A percentile compares a stretch with the other conserved stretches of the same genome.
Evolutionary conservation across 129 eudicot species (phyloP).

Genomic region (Calendula officinalis): DNA sequence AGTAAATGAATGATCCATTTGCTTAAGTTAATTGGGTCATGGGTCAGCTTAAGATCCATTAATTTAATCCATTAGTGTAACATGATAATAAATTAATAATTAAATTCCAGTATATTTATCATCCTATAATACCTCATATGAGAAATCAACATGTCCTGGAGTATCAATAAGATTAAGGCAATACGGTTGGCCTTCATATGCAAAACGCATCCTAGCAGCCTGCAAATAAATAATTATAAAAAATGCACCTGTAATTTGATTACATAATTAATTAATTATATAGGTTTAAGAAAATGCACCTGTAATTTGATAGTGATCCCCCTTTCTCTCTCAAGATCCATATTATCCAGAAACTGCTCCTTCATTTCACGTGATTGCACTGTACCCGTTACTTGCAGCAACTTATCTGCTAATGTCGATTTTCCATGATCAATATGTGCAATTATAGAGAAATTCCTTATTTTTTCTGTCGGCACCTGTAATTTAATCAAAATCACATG

Average conservation of each 20-base stretch:
- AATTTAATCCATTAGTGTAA: conserved; percentile 11
- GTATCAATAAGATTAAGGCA: conserved; percentile 96
- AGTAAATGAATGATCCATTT: background rate
- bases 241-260: conserved; percentile 80
- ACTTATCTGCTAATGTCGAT: conserved; percentile 96
- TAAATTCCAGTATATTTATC: background rate
- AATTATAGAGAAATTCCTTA: conserved; percentile 86
- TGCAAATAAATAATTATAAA: conserved; percentile 27
- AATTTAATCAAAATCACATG: conserved; percentile 22
- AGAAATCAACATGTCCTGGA: conserved; percentile 99
- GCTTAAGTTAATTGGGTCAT: no score
- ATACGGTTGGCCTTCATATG: conserved; percentile 61
- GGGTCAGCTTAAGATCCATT: background rate
- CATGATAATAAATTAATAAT: background rate
- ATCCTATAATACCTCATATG: conserved; percentile 71
- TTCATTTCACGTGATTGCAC: conserved; percentile 94
- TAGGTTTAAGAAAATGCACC: conserved; percentile 42
- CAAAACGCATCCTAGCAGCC: conserved; percentile 98
- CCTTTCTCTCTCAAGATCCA: conserved; percentile 99
- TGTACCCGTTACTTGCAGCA: conserved; percentile 94
- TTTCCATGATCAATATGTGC: conserved; percentile 99
- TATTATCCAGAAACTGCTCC: conserved; percentile 96
- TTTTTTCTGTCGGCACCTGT: conserved; percentile 81
- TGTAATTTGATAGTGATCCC: conserved; percentile 96
- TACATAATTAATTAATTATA: background rate